Evolutionary conservation across 176 grass and related monocot species (phyloP).

Genomic region (Cymbopogon citratus): DNA sequence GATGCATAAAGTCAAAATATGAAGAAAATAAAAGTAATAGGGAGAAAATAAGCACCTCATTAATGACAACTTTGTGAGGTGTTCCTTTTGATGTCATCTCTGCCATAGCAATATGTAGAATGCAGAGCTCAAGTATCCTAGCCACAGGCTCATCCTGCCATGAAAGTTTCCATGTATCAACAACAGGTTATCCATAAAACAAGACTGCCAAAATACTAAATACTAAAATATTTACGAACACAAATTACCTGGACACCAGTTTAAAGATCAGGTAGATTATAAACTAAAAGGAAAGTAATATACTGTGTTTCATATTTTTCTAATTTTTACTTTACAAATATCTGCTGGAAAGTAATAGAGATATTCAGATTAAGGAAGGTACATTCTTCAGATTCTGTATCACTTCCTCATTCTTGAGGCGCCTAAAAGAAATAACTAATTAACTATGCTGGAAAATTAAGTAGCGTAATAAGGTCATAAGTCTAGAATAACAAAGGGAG

Average conservation of each 20-base stretch:
- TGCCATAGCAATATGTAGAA: conserved; percentile 97
- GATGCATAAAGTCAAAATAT: not conserved
- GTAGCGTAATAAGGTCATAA: not conserved
- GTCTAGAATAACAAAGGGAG: not conserved
- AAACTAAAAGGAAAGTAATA: not conserved
- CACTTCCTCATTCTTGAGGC: not conserved
- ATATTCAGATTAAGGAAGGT: conserved; percentile 9
- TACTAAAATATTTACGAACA: not conserved
- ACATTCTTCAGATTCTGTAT: not conserved
- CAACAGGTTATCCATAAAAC: not conserved
- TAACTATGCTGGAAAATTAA: not conserved
- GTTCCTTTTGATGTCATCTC: conserved; percentile 86
- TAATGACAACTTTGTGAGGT: conserved; percentile 86
- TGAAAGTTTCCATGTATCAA: not conserved
- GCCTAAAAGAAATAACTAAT: not conserved
- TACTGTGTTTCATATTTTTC: not conserved
- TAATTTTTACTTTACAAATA: not conserved
- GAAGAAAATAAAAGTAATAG: not conserved
- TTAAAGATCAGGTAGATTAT: not conserved
- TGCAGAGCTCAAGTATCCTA: conserved; percentile 91
- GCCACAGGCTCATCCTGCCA: conserved; percentile 75
- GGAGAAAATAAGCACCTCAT: conserved; percentile 51
- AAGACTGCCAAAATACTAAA: not conserved
- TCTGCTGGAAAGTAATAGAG: not conserved
- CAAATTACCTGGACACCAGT: not conserved